These are phyloP conservation scores for Cystobasidium sp. DNA, from an alignment of 1,284 basidiomycete genomes.

Conservation along the genomic window DNA sequence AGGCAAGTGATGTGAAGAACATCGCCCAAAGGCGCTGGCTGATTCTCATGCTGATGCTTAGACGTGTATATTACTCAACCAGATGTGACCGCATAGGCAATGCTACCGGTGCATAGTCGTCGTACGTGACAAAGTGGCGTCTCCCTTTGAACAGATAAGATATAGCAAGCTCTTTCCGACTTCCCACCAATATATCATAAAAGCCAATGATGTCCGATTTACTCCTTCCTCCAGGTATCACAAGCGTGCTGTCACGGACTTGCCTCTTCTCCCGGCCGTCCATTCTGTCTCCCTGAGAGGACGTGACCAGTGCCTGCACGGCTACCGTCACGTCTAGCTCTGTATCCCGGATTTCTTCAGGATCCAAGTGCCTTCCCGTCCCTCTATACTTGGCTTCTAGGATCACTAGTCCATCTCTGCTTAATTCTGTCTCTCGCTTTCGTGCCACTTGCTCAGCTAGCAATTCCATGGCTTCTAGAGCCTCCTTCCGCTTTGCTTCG, in stretches of 20 bases:
- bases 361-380: constrained; percentile 30
- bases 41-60: no score
- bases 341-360: constrained; percentile 30
- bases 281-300: neutral
- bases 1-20: no score
- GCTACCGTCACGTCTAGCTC: constrained; percentile 67
- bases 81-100: constrained; percentile 66
- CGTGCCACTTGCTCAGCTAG: constrained; percentile 59
- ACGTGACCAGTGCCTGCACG: constrained; percentile 73
- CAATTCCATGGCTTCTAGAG: constrained; percentile 63
- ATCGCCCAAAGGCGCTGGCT: no score
- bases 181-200: constrained; percentile 63
- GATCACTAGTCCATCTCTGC: constrained; percentile 65
- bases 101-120: constrained; percentile 71
- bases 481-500: constrained; percentile 65
- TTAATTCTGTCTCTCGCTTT: constrained; percentile 58
- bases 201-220: constrained; percentile 58
- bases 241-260: constrained; percentile 70
- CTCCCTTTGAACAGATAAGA: constrained; percentile 76
- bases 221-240: constrained; percentile 72
- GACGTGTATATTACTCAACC: constrained; percentile 23
- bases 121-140: constrained; percentile 74
- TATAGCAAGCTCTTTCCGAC: constrained; percentile 69
- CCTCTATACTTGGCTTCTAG: constrained; percentile 71
- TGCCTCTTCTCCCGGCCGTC: neutral